These are phyloP conservation scores for Coemansia sp. DNA, from an alignment of 192 early-diverging fungal genomes.

Conservation along the genomic window DNA sequence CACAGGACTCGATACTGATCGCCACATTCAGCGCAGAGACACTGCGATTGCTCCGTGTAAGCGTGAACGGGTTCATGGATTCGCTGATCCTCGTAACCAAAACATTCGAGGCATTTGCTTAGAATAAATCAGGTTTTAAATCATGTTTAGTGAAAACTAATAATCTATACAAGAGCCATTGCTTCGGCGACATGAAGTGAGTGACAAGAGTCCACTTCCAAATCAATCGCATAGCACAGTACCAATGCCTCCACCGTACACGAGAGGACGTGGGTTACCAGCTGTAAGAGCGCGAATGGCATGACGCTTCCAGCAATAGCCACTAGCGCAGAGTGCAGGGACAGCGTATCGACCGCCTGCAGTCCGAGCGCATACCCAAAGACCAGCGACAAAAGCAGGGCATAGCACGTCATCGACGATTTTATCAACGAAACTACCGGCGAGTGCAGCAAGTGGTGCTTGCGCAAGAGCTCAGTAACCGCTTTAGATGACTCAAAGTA, in stretches of 20 bases:
- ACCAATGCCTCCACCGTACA: slow-evolving; percentile 50
- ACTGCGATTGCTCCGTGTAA: slow-evolving; percentile 38
- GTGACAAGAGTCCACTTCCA: slow-evolving; percentile 47
- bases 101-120: slow-evolving; percentile 40
- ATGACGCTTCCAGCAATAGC: slow-evolving; percentile 38
- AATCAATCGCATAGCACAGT: slow-evolving; percentile 48
- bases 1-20: slow-evolving; percentile 2
- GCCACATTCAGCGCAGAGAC: slow-evolving; percentile 23
- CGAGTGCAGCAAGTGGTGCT: slow-evolving; percentile 45
- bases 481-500: slow-evolving; percentile 39
- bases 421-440: slow-evolving; percentile 46
- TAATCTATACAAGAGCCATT: slow-evolving; percentile 29
- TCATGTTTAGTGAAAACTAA: background rate
- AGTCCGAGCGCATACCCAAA: slow-evolving; percentile 40
- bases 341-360: slow-evolving; percentile 16
- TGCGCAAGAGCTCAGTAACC: slow-evolving; percentile 25
- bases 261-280: slow-evolving; percentile 42
- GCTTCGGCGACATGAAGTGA: slow-evolving; percentile 44
- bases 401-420: slow-evolving; percentile 48
- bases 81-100: slow-evolving; percentile 45
- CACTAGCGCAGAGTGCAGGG: slow-evolving; percentile 26
- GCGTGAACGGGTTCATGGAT: slow-evolving; percentile 51
- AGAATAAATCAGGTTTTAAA: background rate
- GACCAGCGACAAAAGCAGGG: slow-evolving; percentile 36
- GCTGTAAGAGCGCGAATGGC: slow-evolving; percentile 43